Evolutionary conservation across 2,329 filamentous ascomycete species (phyloP), one percentile per base, ranked within the genome.

Genomic region (Stagonosporopsis tanaceti): DNA sequence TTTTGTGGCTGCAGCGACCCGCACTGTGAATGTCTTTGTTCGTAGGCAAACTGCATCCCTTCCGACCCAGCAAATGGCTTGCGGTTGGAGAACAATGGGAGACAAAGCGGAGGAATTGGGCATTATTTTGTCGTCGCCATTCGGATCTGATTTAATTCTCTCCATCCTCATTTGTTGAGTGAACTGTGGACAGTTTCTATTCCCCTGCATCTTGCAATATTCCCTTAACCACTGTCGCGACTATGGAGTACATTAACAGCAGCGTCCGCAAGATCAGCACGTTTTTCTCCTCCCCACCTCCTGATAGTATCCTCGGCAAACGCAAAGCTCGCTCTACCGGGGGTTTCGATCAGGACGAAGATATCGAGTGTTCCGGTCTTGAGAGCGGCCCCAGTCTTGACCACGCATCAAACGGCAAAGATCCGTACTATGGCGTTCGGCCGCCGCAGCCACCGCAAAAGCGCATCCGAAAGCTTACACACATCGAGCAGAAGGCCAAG

Each of bases 241-340:
- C 28, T 8, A 53, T 53, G 50, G n/a, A 40, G 2, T 44, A 37
- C n/a, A 22, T 57, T 11, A 34, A 11, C 15, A 38, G 14, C 25
- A 39, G 39, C 25, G 20, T 35, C n/a, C 37, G 47, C 30, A 51
- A 44, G 25, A 22, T 57, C 12, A 25, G 28, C 41, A 17, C 6
- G 17, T 30, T 45, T 22, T 22, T 57, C 12, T 25, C 30, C 11
- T 40, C 35, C 28, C 25, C 47, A 6, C 32, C 20, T 1, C 54
- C 48, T 4, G 12, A 6, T 15, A 39, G 17, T 30, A 1, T 28
- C 7, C 34, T 46, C 1, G 47, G 47, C 17, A 51, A 51, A n/a
- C 40, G 35, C 22, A 56, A 41, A 27, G 22, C 35, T 9, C 15
- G 11, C 15, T 28, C 4, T 35, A 6, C 22, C 3, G 11, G 24